Evolutionary conservation across 2,329 filamentous ascomycete genomes (phyloP).

Genomic region (Ilyonectria destructans): DNA sequence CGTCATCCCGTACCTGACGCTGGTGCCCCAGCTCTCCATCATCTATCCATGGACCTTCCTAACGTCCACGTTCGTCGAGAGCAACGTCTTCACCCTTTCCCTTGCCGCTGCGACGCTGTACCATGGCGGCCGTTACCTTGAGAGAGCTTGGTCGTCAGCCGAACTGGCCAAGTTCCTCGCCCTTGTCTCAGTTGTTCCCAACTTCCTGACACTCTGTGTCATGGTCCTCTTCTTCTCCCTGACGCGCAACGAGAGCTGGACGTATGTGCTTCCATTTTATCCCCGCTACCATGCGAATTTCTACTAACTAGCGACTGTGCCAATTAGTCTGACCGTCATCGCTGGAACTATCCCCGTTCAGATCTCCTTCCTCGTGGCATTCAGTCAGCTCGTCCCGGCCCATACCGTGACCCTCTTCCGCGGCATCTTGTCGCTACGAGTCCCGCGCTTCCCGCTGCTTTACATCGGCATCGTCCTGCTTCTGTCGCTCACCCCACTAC

Average conservation of each 20-base stretch:
- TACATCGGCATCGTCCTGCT: slow-evolving; percentile 83
- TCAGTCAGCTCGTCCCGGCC: slow-evolving; percentile 97
- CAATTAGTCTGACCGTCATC: slow-evolving; percentile 80
- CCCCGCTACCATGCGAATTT: slow-evolving; percentile 6
- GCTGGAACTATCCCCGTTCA: slow-evolving; percentile 92
- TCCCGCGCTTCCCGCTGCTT: slow-evolving; percentile 80
- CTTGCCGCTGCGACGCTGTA: slow-evolving; percentile 86
- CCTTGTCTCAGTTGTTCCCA: slow-evolving; percentile 85
- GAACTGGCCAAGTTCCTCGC: slow-evolving; percentile 94
- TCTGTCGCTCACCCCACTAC: slow-evolving; percentile 70
- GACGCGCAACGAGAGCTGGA: slow-evolving; percentile 77
- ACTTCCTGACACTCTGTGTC: slow-evolving; percentile 80
- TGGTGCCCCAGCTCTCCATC: slow-evolving; percentile 87
- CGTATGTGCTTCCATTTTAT: slow-evolving; percentile 68
- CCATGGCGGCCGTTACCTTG: slow-evolving; percentile 94
- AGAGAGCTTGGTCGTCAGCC: slow-evolving; percentile 93
- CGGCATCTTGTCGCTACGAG: slow-evolving; percentile 89
- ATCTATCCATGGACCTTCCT: slow-evolving; percentile 95
- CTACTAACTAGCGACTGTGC: slow-evolving; percentile 24
- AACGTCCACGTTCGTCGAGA: slow-evolving; percentile 90
- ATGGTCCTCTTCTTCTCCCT: slow-evolving; percentile 83
- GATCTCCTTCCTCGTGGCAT: slow-evolving; percentile 94
- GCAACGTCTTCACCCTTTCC: slow-evolving; percentile 89
- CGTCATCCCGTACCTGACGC: slow-evolving; percentile 87
- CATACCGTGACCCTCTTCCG: slow-evolving; percentile 97